Conservation (phyloP, 2,329 filamentous ascomycete genomes). For the Fusarium metavorans region DNA sequence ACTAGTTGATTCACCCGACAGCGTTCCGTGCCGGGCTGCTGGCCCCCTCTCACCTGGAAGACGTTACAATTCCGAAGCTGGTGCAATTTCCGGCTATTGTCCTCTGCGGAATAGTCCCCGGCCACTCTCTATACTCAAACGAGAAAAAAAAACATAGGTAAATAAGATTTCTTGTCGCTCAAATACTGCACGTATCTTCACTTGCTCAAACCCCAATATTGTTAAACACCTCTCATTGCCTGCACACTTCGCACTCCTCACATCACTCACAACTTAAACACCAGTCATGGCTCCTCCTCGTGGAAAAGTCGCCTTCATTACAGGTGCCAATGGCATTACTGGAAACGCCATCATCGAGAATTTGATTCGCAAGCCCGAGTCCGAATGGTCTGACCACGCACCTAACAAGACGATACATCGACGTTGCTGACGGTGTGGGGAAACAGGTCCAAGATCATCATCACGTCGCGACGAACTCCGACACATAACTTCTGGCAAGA, state of each 20-base stretch:
- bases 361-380: constrained; percentile 27
- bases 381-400: constrained; percentile 15
- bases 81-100: neutral
- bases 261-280: neutral
- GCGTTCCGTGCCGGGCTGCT: neutral
- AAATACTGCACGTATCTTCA: neutral
- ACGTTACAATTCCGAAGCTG: neutral
- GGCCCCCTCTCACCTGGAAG: neutral
- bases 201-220: neutral
- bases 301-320: constrained; percentile 33
- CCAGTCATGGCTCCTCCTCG: constrained; percentile 4
- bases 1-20: neutral
- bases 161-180: neutral
- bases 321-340: constrained; percentile 34
- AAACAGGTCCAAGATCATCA: constrained; percentile 35
- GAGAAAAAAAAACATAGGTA: neutral
- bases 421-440: neutral
- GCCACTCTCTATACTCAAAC: neutral
- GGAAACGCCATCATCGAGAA: constrained; percentile 35
- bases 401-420: too few species aligned
- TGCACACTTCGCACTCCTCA: neutral
- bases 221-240: neutral
- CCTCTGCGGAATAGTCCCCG: neutral
- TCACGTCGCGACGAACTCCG: constrained; percentile 23
- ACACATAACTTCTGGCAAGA: constrained; percentile 31